A percentile compares a stretch with the other conserved stretches of the same genome.
Evolutionary conservation across 768 basidiomycete genomes (phyloP).

Genomic region (Pluteus cervinus): DNA sequence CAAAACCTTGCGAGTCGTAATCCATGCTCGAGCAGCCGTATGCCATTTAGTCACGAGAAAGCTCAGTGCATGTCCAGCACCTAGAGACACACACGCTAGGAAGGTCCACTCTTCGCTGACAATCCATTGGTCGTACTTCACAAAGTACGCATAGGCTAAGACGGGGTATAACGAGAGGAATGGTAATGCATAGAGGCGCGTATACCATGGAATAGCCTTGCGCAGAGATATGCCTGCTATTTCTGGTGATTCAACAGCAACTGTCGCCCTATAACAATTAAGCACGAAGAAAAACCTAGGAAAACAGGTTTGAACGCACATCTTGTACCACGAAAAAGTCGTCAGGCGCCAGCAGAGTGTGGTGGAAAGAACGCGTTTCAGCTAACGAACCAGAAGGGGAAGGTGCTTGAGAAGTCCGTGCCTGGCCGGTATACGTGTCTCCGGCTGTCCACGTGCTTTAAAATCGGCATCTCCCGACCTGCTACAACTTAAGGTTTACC

Average conservation of each 20-base stretch:
- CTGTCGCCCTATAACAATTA: slow-evolving; percentile 29
- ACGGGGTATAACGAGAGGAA: slow-evolving; percentile 80
- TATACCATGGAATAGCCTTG: slow-evolving; percentile 59
- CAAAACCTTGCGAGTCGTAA: slow-evolving; percentile 71
- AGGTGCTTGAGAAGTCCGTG: no score
- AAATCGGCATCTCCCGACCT: no score
- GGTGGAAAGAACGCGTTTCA: no score
- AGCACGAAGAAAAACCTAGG: slow-evolving; percentile 5
- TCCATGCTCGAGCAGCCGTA: slow-evolving; percentile 65
- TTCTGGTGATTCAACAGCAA: slow-evolving; percentile 59
- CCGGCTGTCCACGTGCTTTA: no score
- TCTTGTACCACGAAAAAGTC: no score
- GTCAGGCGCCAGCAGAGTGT: no score
- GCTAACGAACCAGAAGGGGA: no score
- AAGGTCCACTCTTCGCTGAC: slow-evolving; percentile 98
- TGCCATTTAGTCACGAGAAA: slow-evolving; percentile 93
- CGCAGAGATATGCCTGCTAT: slow-evolving; percentile 65
- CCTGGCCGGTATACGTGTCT: no score
- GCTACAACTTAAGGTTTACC: no score
- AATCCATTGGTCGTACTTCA: slow-evolving; percentile 88
- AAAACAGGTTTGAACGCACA: background rate
- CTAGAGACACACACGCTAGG: slow-evolving; percentile 79
- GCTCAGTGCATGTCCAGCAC: slow-evolving; percentile 84
- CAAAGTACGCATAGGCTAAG: slow-evolving; percentile 85
- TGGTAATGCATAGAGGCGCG: slow-evolving; percentile 68